Evolutionary conservation across 371 early-diverging fungal genomes (phyloP).

Genomic region (Lichtheimia ornata): DNA sequence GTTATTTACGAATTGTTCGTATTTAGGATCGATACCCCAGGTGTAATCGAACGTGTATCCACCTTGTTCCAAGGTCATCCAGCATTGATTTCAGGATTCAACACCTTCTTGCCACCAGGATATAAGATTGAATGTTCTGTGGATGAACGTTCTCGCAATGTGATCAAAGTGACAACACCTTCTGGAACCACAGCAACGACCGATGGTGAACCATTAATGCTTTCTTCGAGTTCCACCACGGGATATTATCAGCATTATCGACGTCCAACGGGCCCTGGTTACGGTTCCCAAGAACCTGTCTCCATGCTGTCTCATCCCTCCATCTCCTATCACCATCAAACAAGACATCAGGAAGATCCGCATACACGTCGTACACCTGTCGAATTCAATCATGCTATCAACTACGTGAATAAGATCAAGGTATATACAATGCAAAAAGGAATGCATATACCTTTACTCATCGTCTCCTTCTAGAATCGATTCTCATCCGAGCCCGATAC

Average conservation of each 20-base stretch:
- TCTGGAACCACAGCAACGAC: slow-evolving; percentile 68
- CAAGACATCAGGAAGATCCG: slow-evolving; percentile 21
- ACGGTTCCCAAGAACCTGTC: background rate
- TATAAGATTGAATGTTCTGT: slow-evolving; percentile 89
- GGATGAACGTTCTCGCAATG: slow-evolving; percentile 68
- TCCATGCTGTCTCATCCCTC: background rate
- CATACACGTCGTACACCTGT: slow-evolving; percentile 52
- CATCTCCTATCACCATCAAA: slow-evolving; percentile 5
- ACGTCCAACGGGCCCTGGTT: slow-evolving; percentile 4
- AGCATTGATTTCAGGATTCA: slow-evolving; percentile 95
- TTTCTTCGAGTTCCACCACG: slow-evolving; percentile 1
- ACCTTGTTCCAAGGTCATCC: slow-evolving; percentile 94
- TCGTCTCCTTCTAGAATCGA: slow-evolving; percentile 59
- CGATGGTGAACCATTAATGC: slow-evolving; percentile 45
- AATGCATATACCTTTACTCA: background rate
- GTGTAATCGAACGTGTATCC: slow-evolving; percentile 97
- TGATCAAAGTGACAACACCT: slow-evolving; percentile 89
- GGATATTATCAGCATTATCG: slow-evolving; percentile 12
- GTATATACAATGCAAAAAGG: background rate
- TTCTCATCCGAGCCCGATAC: slow-evolving; percentile 85
- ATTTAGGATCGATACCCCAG: slow-evolving; percentile 92
- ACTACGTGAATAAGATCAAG: slow-evolving; percentile 98
- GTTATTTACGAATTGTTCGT: background rate
- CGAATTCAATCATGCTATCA: slow-evolving; percentile 97
- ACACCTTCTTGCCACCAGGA: slow-evolving; percentile 98